Percentiles rank a stretch among this genome's conserved stretches.
These are phyloP conservation scores for Rhodotorula babjevae DNA, from an alignment of 768 basidiomycete species.

Conservation along the genomic window DNA sequence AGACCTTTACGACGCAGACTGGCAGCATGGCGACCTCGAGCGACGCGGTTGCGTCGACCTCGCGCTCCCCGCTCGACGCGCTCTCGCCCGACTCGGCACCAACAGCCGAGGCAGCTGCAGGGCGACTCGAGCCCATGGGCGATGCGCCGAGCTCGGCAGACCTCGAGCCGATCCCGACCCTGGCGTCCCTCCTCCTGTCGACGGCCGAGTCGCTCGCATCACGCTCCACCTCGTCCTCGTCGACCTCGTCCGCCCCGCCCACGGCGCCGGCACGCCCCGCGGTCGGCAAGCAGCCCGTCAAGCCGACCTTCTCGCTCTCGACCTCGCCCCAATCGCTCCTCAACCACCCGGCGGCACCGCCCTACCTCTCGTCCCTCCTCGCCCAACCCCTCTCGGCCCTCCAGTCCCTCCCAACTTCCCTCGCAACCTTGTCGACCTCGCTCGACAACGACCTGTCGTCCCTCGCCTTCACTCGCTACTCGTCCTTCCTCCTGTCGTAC, in stretches of 20 bases:
- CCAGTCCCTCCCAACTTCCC: slow-evolving; percentile 14
- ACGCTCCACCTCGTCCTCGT: slow-evolving; percentile 5
- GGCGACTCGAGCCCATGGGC: too few relatives aligned
- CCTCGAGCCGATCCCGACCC: slow-evolving; percentile 16
- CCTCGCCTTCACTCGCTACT: slow-evolving; percentile 41
- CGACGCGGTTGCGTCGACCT: slow-evolving; percentile 7
- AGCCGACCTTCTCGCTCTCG: not conserved
- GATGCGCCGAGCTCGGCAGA: not conserved
- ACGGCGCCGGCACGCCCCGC: not conserved
- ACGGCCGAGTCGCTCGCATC: slow-evolving; percentile 29
- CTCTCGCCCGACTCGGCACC: too few relatives aligned
- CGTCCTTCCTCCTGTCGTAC: slow-evolving; percentile 39
- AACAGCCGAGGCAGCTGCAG: too few relatives aligned
- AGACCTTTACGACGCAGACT: fast-evolving
- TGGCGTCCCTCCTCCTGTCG: slow-evolving; percentile 29
- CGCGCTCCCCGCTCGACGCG: slow-evolving; percentile 1
- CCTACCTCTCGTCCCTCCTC: slow-evolving; percentile 31
- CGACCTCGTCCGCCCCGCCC: not conserved
- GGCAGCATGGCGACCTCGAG: not conserved
- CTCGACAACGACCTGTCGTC: slow-evolving; percentile 41
- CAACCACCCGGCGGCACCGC: not conserved
- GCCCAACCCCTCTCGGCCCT: slow-evolving; percentile 20
- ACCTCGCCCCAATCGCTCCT: not conserved
- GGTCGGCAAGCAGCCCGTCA: not conserved
- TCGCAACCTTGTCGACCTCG: slow-evolving; percentile 19